These are phyloP conservation scores for Russula foetens DNA, from an alignment of 768 basidiomycete species.

Conservation along the genomic window DNA sequence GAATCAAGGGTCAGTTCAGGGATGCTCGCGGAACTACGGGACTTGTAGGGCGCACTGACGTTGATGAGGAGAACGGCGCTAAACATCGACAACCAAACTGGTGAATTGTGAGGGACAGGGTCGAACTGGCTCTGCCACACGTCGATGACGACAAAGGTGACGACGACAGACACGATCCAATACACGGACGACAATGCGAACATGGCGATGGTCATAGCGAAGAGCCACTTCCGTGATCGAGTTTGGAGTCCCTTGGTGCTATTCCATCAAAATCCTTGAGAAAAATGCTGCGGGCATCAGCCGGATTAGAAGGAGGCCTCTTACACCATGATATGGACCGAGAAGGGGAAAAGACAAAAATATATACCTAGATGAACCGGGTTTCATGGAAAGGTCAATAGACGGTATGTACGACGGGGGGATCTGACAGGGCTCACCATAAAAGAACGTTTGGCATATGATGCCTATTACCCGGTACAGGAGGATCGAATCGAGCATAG, in stretches of 20 bases:
- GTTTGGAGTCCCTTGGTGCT: neutral
- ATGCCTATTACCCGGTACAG: constrained; percentile 1
- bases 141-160: neutral
- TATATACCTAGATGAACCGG: neutral
- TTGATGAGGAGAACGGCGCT: neutral
- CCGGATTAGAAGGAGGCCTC: neutral
- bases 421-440: neutral
- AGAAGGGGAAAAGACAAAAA: constrained; percentile 1
- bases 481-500: neutral
- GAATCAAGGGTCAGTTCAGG: neutral
- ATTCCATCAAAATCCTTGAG: neutral
- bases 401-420: no score
- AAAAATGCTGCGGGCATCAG: neutral
- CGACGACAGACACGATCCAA: neutral
- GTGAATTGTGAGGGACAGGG: neutral
- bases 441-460: neutral
- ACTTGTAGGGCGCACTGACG: neutral
- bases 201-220: neutral
- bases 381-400: neutral
- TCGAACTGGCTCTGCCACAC: neutral
- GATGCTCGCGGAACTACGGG: no score
- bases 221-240: neutral
- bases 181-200: constrained; percentile 1
- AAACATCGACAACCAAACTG: neutral
- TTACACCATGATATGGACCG: neutral